These are phyloP conservation scores for Passalora sequoiae DNA, from an alignment of 2,329 filamentous ascomycete species.

Conservation along the genomic window DNA sequence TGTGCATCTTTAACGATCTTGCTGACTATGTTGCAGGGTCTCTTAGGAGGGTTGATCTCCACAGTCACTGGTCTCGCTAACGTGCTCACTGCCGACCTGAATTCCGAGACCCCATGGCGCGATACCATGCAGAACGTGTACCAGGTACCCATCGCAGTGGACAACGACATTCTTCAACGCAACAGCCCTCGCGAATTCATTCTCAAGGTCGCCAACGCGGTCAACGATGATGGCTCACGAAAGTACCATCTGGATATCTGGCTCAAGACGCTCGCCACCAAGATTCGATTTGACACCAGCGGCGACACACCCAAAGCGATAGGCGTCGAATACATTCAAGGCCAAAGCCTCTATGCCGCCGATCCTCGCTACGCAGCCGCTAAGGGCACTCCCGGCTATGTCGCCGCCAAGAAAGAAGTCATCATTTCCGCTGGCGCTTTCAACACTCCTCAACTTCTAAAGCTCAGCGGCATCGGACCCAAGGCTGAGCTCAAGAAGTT, in stretches of 20 bases:
- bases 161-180: conserved; percentile 34
- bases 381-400: conserved; percentile 38
- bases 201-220: conserved; percentile 45
- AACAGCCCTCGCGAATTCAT: conserved; percentile 55
- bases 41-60: conserved; percentile 25
- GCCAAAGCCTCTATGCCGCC: conserved; percentile 36
- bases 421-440: conserved; percentile 52
- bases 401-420: conserved; percentile 40
- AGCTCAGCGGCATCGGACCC: conserved; percentile 60
- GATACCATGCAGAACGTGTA: conserved; percentile 49
- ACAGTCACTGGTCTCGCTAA: conserved; percentile 44
- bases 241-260: conserved; percentile 54
- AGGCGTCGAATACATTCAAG: conserved; percentile 41
- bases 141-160: conserved; percentile 54
- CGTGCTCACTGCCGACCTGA: conserved; percentile 31
- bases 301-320: conserved; percentile 47
- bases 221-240: conserved; percentile 46
- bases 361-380: conserved; percentile 32
- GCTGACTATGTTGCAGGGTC: conserved; percentile 36
- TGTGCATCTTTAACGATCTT: conserved; percentile 27
- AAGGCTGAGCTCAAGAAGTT: conserved; percentile 47
- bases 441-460: conserved; percentile 60
- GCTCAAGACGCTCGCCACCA: conserved; percentile 60
- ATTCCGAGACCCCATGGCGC: conserved; percentile 42
- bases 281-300: conserved; percentile 60